Base-by-base conservation (phyloP, 2,329 filamentous ascomycete species). In the Talaromyces piceae region DNA sequence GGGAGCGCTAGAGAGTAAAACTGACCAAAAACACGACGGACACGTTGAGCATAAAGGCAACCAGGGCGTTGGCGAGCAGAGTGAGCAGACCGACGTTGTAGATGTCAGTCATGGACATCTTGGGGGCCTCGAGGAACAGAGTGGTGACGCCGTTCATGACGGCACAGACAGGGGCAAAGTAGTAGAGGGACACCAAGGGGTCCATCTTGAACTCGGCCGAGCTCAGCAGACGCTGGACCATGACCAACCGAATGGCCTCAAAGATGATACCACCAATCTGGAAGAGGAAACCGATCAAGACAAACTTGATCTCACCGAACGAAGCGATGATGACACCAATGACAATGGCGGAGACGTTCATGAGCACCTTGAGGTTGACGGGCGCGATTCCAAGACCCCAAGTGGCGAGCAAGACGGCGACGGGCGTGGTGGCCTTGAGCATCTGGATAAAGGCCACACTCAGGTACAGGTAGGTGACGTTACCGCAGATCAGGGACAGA, bases 381-480 rank as follows among this genome's bases (percentile, higher is more conserved):
- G 88, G 83, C 12, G 88, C 83, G 56, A 95, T 83, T 53, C 90
- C 88, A 63, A 97, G 83, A 49, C 79, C 77, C 91, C 93, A 97
- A 59, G 89, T 88, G 37, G 88, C 86, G 59, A 97, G 73, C 33
- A 98, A 82, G 48, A 97, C 91, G 49, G 90, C 91, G 54, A 97
- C 91, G 13, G 93, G 93, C 27, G 88, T 97, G 41, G 90, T 96
- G 59, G 93, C 93, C 87, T 97, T 97, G 71, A 97, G 84, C 91
- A 97, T 97, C 78, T 97, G 91, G 65, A 97, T 97, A 72, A 97
- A 97, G 54, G 91, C 87, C 53, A 97, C 91, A 59, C 87, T 93
- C 55, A 97, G 82, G 73, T 96, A 95, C 50, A 96, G 81, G 68
- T 97, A 97, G 61, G 91, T 90, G 73, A 95, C 74, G 76, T 97